Base-by-base conservation (phyloP, 257 asterid genomes). In the Solanum dulcamara region DNA sequence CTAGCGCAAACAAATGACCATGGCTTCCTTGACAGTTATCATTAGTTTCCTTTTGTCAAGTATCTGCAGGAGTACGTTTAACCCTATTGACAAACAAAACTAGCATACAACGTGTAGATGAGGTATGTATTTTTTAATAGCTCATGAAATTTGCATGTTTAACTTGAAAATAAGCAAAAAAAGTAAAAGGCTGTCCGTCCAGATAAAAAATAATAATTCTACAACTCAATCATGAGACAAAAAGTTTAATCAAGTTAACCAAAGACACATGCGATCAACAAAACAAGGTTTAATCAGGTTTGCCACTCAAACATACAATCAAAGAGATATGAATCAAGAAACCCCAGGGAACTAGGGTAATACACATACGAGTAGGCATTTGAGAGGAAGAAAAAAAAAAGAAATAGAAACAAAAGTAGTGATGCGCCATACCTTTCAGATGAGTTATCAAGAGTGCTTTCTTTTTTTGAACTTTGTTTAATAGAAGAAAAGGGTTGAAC, bases 381-480 rank as follows among this genome's bases (percentile, higher is more conserved):
- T 24, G 85, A 62, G 75, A 59, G 55, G 57, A 62, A 44, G 8
- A 28, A 20, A 26, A 1, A 4, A 20, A 33, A 15, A 35, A 7
- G 35, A 22, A 59, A n/a, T 20, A 44, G 26, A 22, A 87, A 42
- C 55, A 71, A 17, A 59, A 82, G 75, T 46, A 60, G 15, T 46
- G 60, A 42, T 10, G 50, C 2, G 46, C 40, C 50, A 8, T 88
- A 94, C 98, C 98, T 91, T 68, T 89, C 90, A 3, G 85, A 84
- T 33, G 46, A 83, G 86, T 88, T 89, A 62, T 90, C 91, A 18
- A 86, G 84, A 18, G 90, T 64, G 87, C 70, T 44, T n/a, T 90
- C 90, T 7, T 55, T 83, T 26, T 57, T 77, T 37, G 91, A 80
- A 82, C 86, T 48, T 85, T 88, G 87, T 88, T 88, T 91, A 30